Conservation (phyloP, 2,329 filamentous ascomycete species). For the Lomentospora prolificans region DNA sequence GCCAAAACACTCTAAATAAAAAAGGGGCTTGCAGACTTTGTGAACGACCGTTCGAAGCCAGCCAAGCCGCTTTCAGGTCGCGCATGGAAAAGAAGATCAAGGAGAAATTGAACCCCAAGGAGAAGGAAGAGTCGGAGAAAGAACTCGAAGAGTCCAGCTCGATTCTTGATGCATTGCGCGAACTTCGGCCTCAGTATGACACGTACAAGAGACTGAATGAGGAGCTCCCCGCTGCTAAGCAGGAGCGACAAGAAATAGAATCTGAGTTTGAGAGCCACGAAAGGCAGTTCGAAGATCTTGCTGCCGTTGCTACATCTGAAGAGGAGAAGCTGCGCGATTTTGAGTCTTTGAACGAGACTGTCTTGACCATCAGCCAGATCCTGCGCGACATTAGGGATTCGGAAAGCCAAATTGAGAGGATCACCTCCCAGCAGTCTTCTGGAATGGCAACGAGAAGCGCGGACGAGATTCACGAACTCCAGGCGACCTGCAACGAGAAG, state of each 20-base stretch:
- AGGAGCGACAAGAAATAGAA: conserved; percentile 52
- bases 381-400: conserved; percentile 62
- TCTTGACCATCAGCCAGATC: conserved; percentile 65
- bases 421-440: conserved; percentile 66
- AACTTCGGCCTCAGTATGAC: conserved; percentile 60
- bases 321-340: conserved; percentile 60
- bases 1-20: conserved; percentile 53
- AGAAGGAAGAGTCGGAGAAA: conserved; percentile 51
- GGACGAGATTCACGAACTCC: conserved; percentile 74
- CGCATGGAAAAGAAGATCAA: conserved; percentile 59
- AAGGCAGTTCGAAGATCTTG: conserved; percentile 55
- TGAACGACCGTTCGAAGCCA: conserved; percentile 55
- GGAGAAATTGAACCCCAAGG: conserved; percentile 49
- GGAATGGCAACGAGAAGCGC: conserved; percentile 54
- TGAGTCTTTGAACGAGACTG: conserved; percentile 65
- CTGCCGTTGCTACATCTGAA: conserved; percentile 54
- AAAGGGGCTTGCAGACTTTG: conserved; percentile 72
- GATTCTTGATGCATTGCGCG: conserved; percentile 49
- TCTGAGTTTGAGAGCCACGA: conserved; percentile 51
- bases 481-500: conserved; percentile 57
- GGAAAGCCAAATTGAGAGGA: conserved; percentile 62
- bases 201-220: conserved; percentile 59
- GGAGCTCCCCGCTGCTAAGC: conserved; percentile 61
- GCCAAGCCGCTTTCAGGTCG: conserved; percentile 45
- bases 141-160: conserved; percentile 42